phyloP scores from a whole-genome alignment of 1,284 basidiomycete species.

The Trametes sp. region DNA sequence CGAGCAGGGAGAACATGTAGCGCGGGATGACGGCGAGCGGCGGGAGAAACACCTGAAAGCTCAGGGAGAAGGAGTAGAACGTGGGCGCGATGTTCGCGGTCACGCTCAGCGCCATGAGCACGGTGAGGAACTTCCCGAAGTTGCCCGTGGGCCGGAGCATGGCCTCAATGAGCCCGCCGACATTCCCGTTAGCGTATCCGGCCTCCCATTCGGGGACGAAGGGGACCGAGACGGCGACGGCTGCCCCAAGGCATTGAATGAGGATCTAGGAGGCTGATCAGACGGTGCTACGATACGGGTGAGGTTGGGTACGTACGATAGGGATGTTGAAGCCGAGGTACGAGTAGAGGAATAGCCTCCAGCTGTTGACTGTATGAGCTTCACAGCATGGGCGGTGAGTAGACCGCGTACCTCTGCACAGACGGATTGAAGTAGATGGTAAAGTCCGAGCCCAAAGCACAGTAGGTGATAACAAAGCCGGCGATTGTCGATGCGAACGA shows the following conservation, averaged over 20 bases:
- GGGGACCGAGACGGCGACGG: conserved; percentile 63
- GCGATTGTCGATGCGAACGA: conserved; percentile 76
- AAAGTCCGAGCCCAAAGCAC: conserved; percentile 75
- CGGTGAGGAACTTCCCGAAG: conserved; percentile 89
- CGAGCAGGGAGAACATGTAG: conserved; percentile 86
- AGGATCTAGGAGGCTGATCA: conserved; percentile 46
- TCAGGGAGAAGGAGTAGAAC: conserved; percentile 87
- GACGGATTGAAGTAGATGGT: conserved; percentile 69
- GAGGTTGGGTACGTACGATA: conserved; percentile 52
- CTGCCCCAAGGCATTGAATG: conserved; percentile 83
- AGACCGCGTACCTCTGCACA: conserved; percentile 57
- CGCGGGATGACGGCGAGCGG: conserved; percentile 75
- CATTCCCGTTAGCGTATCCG: conserved; percentile 66
- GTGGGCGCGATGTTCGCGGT: conserved; percentile 87
- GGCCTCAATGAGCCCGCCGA: conserved; percentile 78
- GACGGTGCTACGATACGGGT: neutral
- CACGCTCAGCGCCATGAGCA: conserved; percentile 83
- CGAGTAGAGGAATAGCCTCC: conserved; percentile 75
- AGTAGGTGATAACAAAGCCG: conserved; percentile 77
- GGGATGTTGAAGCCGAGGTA: conserved; percentile 81
- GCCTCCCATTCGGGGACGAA: conserved; percentile 74
- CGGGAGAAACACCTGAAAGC: conserved; percentile 82
- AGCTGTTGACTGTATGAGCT: conserved; percentile 46
- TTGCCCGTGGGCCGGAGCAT: conserved; percentile 75
- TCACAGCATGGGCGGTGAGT: too few relatives aligned